Evolutionary conservation across 2,329 filamentous ascomycete genomes (phyloP), one percentile per base, ranked within the genome.

Genomic region (Rutstroemia sp.): DNA sequence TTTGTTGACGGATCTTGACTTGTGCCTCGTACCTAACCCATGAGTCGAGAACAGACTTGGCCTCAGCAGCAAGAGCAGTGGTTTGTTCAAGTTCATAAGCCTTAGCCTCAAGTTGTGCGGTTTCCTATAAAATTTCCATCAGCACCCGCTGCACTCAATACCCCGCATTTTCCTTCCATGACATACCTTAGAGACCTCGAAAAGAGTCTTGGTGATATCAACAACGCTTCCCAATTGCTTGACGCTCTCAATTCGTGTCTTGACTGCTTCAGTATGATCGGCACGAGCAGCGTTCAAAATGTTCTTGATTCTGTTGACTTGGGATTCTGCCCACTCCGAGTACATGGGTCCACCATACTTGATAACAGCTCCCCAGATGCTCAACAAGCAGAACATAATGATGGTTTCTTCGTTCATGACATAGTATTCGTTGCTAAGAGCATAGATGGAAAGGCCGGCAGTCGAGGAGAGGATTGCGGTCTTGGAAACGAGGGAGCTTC

Each of bases 381-480:
- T 90, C 72, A 97, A 79, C 70, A 99, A 81, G 75, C 88, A 94
- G 78, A 99, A 83, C 65, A 90, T 89, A 71, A 95, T 89, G 72
- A 99, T 88, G 63, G 92, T 88, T 81, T 99, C 94, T 82, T 99
- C 94, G 80, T 99, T 99, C 77, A 99, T 82, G 73, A 99, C 91
- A 78, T 96, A 97, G 81, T 97, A 91, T 84, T 99, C 94, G 79
- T 95, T 99, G 86, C 89, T 95, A 78, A 99, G 91, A 71, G 91
- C 94, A 73, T 94, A 95, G 74, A 95, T 83, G 70, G 89, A 92
- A 68, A 95, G 77, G 77, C 88, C 92, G 70, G 94, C 90, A 64
- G 87, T 87, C 69, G 90, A 92, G 71, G 92, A 97, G 70, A 99
- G 87, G 73, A 96, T 92, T 71, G 94, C 94, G 67, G 90, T 91